Base-by-base conservation (phyloP, 1,139 yeast species). In the Scheffersomyces titani region DNA sequence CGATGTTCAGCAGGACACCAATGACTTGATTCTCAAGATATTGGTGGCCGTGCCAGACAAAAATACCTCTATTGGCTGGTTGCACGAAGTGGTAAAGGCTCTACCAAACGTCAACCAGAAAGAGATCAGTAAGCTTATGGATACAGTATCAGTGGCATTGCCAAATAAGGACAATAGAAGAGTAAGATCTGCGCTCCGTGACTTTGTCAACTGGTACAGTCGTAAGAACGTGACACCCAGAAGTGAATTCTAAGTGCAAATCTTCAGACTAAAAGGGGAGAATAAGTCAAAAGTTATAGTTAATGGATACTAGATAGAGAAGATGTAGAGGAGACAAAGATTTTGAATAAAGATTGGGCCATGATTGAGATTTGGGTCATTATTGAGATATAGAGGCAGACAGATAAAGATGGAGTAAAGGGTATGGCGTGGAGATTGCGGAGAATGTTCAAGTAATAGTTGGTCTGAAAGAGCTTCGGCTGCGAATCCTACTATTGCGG, bases 171-270 rank as follows among this genome's bases (percentile, higher is more conserved):
- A 92, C 71, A 86, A 80, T 69, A 83, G 96, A 70, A 81, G 91
- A 64, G 86, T 91, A 44, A 83, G 97, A 65, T 76, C 85, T 5
- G 82, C 89, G 53, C 74, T 92, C 55, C 83, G 85, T 65, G 96
- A 89, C 68, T 93, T 92, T 68, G 85, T 91, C 48, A 84, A 82
- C 55, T 90, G 97, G 91, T 93, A 92, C 71, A 79, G 89, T 24
- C 82, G 97, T 64, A 88, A 92, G 70, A 89, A 91, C 65, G 81
- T 89, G 47, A 80, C 81, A 7, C 84, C 89, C 40, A 77, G 90
- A 68, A 65, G 70, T 2, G 75, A 71, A 55, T 70, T 70, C 55
- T 68, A 46, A 44, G 47, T 18, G 21, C 9, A 40, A 30, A 30
- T 30, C 40, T 9, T 18, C 19, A 54, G 40, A 30, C 40, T 11